These are phyloP conservation scores for Emericellopsis terricola DNA, from an alignment of 495 filamentous ascomycete species.

Conservation along the genomic window DNA sequence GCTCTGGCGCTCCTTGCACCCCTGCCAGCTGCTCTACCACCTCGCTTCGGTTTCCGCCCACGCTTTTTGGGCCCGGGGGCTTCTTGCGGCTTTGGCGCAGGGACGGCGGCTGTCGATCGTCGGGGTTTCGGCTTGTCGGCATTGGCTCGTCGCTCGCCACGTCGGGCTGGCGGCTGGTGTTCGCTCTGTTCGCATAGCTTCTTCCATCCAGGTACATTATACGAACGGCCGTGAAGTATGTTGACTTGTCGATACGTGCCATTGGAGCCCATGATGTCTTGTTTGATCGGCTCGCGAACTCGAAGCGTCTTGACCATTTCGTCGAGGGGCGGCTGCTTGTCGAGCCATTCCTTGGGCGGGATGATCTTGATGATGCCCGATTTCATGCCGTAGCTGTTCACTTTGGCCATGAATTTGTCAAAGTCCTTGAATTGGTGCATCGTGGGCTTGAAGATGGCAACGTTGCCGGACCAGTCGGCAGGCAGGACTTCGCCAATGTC, in stretches of 20 bases:
- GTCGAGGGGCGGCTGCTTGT: constrained; percentile 56
- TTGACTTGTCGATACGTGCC: constrained; percentile 93
- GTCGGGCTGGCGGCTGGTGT: constrained; percentile 86
- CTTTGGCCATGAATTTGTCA: constrained; percentile 66
- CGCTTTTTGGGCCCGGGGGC: constrained; percentile 5
- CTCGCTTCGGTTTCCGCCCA: not conserved
- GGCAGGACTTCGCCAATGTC: constrained; percentile 60
- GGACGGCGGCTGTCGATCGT: constrained; percentile 8
- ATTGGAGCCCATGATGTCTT: constrained; percentile 88
- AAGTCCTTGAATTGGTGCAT: constrained; percentile 92
- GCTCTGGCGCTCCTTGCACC: constrained; percentile 23
- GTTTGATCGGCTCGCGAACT: constrained; percentile 91
- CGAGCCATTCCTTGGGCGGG: constrained; percentile 86
- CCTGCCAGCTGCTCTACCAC: too few relatives aligned
- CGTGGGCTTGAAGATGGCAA: constrained; percentile 89
- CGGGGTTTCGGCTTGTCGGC: constrained; percentile 38
- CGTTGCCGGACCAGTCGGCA: constrained; percentile 75
- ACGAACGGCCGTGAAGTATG: constrained; percentile 83
- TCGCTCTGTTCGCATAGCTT: constrained; percentile 79
- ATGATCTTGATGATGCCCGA: constrained; percentile 92
- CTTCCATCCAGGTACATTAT: constrained; percentile 94
- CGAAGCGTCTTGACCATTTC: constrained; percentile 79
- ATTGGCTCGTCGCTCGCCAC: constrained; percentile 72
- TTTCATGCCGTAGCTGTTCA: constrained; percentile 91
- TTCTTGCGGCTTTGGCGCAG: constrained; percentile 12